phyloP scores from a whole-genome alignment of 1,284 basidiomycete genomes.

The Heterobasidion irregulare region DNA sequence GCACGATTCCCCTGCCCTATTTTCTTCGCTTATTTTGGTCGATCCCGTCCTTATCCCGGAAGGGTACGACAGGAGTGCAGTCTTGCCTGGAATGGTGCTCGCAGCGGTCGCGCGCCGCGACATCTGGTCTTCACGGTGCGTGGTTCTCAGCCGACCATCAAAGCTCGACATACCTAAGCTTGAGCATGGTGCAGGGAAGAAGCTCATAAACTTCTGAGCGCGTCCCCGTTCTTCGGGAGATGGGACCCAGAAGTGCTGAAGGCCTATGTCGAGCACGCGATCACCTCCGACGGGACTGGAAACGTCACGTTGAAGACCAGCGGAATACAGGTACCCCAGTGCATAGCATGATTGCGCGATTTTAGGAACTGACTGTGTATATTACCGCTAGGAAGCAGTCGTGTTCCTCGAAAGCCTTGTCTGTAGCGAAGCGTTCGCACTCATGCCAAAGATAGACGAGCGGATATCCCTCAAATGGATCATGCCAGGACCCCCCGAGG shows the following conservation, averaged over 20 bases:
- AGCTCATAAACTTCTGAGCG: conserved; percentile 43
- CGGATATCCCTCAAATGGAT: conserved; percentile 47
- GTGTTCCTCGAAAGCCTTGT: conserved; percentile 38
- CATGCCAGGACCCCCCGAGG: conserved; percentile 29
- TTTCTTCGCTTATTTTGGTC: conserved; percentile 66
- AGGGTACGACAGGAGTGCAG: conserved; percentile 13
- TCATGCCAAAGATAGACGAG: conserved; percentile 34
- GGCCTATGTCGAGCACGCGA: conserved; percentile 59
- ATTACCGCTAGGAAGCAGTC: conserved; percentile 36
- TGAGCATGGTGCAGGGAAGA: conserved; percentile 37
- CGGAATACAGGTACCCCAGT: conserved; percentile 29
- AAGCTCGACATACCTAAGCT: too few species aligned
- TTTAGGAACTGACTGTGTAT: not conserved
- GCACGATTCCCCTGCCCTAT: conserved; percentile 54
- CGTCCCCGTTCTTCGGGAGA: conserved; percentile 59
- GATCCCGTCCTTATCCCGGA: conserved; percentile 65
- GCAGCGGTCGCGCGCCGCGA: conserved; percentile 58
- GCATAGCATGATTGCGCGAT: too few species aligned
- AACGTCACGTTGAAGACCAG: conserved; percentile 55
- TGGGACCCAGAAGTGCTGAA: conserved; percentile 71
- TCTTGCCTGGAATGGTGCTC: conserved; percentile 17
- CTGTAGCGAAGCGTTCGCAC: conserved; percentile 37
- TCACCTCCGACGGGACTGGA: conserved; percentile 31
- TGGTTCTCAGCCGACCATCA: not conserved
- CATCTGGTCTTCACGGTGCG: conserved; percentile 55